A percentile compares a stretch with the other conserved stretches of the same genome.
phyloP scores from a whole-genome alignment of 768 basidiomycete species.

The Boletus pseudo-olivaceus region DNA sequence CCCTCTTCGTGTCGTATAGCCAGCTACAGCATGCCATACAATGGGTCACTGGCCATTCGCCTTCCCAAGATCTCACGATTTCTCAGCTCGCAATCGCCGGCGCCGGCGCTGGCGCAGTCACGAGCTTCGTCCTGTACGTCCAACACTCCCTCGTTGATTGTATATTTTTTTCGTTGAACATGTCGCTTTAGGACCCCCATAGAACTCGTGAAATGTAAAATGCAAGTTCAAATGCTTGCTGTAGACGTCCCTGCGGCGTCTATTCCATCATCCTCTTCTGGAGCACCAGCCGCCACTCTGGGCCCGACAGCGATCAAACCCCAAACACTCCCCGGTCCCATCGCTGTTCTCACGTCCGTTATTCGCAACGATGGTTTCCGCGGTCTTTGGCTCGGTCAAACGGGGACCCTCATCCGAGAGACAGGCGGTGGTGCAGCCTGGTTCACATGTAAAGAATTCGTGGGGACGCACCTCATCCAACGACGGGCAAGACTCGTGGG shows the following conservation, averaged over 20 bases:
- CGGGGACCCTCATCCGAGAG: slow-evolving; percentile 89
- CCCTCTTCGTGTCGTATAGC: slow-evolving; percentile 82
- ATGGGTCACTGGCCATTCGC: slow-evolving; percentile 32
- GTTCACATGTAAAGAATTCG: slow-evolving; percentile 86
- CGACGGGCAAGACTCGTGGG: slow-evolving; percentile 37
- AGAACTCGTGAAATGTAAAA: slow-evolving; percentile 94
- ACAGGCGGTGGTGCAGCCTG: slow-evolving; percentile 88
- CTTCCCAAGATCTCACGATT: slow-evolving; percentile 48
- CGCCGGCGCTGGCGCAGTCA: slow-evolving; percentile 80
- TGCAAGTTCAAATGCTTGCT: slow-evolving; percentile 92
- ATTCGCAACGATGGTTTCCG: slow-evolving; percentile 66
- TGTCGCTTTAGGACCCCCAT: slow-evolving; percentile 69
- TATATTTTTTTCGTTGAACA: neutral
- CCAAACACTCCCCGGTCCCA: slow-evolving; percentile 61
- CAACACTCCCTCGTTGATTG: too few species aligned
- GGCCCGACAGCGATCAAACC: slow-evolving; percentile 8
- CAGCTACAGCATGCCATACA: slow-evolving; percentile 66
- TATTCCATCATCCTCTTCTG: slow-evolving; percentile 10
- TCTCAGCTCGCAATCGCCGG: slow-evolving; percentile 76
- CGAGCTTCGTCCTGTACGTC: slow-evolving; percentile 84
- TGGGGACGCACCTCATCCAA: slow-evolving; percentile 57
- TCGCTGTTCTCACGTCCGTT: slow-evolving; percentile 60
- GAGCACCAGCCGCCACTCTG: slow-evolving; percentile 14
- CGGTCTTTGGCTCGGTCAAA: slow-evolving; percentile 97
- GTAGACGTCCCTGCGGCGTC: slow-evolving; percentile 16